These are phyloP conservation scores for Iberis pinnata DNA, from an alignment of 345 rosid species.

Conservation along the genomic window DNA sequence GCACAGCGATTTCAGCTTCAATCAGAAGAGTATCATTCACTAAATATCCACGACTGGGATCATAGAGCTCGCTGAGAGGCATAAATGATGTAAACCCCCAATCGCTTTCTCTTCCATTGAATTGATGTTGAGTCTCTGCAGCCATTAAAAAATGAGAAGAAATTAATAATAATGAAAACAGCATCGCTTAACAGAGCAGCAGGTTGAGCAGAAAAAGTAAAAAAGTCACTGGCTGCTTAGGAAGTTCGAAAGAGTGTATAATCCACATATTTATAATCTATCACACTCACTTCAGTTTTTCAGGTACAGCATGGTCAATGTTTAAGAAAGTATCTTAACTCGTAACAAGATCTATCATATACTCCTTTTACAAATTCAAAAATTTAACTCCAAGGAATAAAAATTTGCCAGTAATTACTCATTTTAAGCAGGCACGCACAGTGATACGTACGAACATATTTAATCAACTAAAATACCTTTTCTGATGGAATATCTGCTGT, in stretches of 20 bases:
- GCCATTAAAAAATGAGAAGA: slow-evolving; percentile 18
- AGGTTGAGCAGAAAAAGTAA: slow-evolving; percentile 1
- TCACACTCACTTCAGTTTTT: too few species aligned
- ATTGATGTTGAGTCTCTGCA: slow-evolving; percentile 89
- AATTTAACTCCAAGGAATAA: too few species aligned
- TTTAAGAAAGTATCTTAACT: too few species aligned
- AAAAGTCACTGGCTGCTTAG: too few species aligned
- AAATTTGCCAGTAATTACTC: too few species aligned
- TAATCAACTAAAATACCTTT: slow-evolving; percentile 46
- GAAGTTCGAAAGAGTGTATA: too few species aligned
- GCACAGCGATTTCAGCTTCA: slow-evolving; percentile 91
- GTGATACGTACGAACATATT: not conserved
- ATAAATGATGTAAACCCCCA: slow-evolving; percentile 95
- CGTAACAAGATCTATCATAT: too few species aligned
- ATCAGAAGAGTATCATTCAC: slow-evolving; percentile 65
- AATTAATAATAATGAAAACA: slow-evolving; percentile 15
- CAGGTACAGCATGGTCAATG: too few species aligned
- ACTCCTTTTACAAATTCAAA: too few species aligned
- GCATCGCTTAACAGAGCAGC: too few species aligned
- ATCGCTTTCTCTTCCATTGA: slow-evolving; percentile 86
- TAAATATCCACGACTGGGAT: slow-evolving; percentile 75
- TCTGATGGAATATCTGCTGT: slow-evolving; percentile 61
- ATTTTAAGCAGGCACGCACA: slow-evolving; percentile 17
- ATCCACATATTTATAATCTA: too few species aligned
- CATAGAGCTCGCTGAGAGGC: slow-evolving; percentile 89